These are phyloP conservation scores for Trichoderma pleuroti DNA, from an alignment of 2,329 filamentous ascomycete genomes.

Conservation along the genomic window DNA sequence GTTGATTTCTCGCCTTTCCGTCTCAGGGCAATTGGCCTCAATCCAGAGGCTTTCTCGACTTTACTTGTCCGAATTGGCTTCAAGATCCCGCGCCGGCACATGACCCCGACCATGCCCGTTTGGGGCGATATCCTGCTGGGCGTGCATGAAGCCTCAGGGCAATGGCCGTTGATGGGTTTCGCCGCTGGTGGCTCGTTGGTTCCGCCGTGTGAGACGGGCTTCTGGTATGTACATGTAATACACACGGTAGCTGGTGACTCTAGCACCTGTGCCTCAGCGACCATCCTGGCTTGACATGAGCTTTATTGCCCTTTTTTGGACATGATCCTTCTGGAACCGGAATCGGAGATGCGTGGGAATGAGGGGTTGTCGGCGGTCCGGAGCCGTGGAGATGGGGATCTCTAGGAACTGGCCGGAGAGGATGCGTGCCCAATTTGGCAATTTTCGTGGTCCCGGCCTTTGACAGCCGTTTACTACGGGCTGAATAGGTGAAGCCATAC, in stretches of 20 bases:
- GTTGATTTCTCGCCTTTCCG: background rate
- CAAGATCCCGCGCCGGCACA: background rate
- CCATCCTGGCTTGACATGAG: background rate
- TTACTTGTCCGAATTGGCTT: too few relatives aligned
- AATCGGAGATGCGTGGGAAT: background rate
- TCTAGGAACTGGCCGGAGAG: background rate
- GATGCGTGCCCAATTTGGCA: background rate
- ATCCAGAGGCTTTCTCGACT: background rate
- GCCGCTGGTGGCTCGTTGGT: background rate
- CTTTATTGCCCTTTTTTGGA: conserved; percentile 5
- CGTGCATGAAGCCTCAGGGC: conserved; percentile 15
- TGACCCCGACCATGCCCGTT: background rate
- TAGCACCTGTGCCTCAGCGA: background rate
- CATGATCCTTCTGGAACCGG: background rate
- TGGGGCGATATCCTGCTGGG: conserved; percentile 8
- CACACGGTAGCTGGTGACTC: background rate
- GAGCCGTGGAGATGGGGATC: background rate
- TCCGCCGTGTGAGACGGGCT: background rate
- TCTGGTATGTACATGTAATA: too few relatives aligned
- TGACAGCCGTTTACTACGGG: background rate
- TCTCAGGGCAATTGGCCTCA: background rate
- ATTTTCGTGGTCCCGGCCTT: background rate
- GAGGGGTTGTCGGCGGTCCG: background rate
- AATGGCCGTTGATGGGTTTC: background rate
- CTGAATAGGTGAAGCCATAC: background rate